Evolutionary conservation across 352 stramenopile species (phyloP).

Genomic region (Phytophthora idaei): DNA sequence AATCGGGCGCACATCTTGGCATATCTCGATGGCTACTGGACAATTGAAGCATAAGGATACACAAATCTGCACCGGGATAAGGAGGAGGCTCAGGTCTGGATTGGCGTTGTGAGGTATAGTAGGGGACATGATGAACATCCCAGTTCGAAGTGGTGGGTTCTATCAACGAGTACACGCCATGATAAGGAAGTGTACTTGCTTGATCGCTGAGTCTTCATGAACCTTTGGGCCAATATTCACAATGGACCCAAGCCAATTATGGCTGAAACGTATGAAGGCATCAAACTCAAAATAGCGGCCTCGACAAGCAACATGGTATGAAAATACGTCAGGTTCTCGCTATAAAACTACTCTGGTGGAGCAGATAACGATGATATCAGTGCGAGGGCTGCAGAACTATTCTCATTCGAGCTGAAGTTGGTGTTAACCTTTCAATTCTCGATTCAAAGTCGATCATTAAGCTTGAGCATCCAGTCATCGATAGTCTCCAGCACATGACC

Average conservation of each 20-base stretch:
- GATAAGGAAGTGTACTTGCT: no score
- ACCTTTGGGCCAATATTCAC: no score
- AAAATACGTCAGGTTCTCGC: background rate
- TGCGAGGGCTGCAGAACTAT: conserved; percentile 16
- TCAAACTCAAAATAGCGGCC: background rate
- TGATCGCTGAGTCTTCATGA: no score
- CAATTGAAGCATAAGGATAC: background rate
- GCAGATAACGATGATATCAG: conserved; percentile 25
- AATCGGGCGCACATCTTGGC: conserved; percentile 31
- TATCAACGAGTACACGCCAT: no score
- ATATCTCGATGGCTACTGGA: conserved; percentile 29
- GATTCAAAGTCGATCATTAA: background rate
- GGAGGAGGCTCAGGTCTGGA: no score
- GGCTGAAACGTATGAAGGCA: no score
- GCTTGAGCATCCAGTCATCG: background rate
- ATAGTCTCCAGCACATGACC: conserved; percentile 13
- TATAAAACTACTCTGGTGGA: conserved; percentile 3
- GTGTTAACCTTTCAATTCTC: background rate
- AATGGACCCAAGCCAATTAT: no score
- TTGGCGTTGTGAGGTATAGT: no score
- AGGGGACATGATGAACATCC: no score
- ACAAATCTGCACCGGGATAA: background rate
- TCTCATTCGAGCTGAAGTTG: conserved; percentile 8
- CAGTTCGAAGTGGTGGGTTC: no score
- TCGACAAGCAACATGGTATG: background rate